These are phyloP conservation scores for Dendrostoma leiphaemia DNA, from an alignment of 2,329 filamentous ascomycete genomes.

Conservation along the genomic window DNA sequence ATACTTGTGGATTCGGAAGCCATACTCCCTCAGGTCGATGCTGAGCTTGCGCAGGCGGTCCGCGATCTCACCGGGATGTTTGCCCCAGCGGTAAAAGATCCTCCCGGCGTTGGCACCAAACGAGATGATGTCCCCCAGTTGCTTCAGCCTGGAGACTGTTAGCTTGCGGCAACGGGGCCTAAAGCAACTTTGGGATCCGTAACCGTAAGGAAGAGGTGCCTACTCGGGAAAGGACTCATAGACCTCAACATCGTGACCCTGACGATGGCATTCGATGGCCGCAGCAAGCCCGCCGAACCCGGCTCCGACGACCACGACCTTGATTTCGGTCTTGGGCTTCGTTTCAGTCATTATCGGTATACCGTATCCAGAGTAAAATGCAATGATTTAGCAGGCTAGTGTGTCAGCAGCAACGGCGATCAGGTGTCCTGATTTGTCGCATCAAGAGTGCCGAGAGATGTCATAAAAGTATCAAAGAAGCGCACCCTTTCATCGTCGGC, in stretches of 20 bases:
- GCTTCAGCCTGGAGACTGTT: too few species aligned
- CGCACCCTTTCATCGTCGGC: too few species aligned
- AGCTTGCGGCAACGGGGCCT: too few species aligned
- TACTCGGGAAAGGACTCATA: conserved; percentile 57
- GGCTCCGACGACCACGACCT: conserved; percentile 49
- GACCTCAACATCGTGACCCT: conserved; percentile 57
- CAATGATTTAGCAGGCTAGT: too few species aligned
- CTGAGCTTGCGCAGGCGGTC: conserved; percentile 46
- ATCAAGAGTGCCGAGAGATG: too few species aligned
- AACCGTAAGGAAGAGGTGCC: too few species aligned
- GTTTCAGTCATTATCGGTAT: neutral
- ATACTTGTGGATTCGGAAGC: conserved; percentile 62
- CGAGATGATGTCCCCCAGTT: conserved; percentile 61
- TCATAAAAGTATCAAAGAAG: too few species aligned
- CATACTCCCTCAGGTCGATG: conserved; percentile 51
- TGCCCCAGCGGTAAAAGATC: conserved; percentile 58
- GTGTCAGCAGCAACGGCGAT: too few species aligned
- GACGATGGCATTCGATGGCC: conserved; percentile 61
- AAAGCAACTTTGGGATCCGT: too few species aligned
- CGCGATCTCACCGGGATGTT: conserved; percentile 40
- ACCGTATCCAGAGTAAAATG: too few species aligned
- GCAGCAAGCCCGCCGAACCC: conserved; percentile 62
- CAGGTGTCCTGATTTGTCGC: too few species aligned
- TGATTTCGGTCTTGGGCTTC: conserved; percentile 43
- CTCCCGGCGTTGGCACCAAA: conserved; percentile 60